Base-by-base conservation (phyloP, 768 basidiomycete genomes). In the Auriscalpium microsporum region DNA sequence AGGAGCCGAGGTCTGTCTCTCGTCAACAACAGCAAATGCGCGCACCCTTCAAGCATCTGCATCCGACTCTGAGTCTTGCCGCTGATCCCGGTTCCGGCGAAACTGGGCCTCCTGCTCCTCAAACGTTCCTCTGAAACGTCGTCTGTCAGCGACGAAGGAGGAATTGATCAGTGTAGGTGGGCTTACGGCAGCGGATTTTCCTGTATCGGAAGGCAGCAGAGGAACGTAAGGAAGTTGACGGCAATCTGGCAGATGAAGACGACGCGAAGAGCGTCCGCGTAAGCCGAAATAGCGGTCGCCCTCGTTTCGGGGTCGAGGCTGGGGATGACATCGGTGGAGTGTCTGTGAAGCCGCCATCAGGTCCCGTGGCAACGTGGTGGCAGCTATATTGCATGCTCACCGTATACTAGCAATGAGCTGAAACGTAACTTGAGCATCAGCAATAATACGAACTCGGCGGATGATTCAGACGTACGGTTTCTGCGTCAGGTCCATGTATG, bases 211-310 rank as follows among this genome's bases (percentile, higher is more conserved):
- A 90, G 63, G 66, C 81, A 84, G 45, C 79, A 76, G 56, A 92
- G 70, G 66, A 91, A 79, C 42, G 78, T 77, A 56, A 89, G 65
- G 64, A 89, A 60, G 59, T 84, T 85, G 60, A 86, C 72, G 34
- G 77, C 84, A 52, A 78, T 75, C 65, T 92, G 90, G 64, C 83
- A 84, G 56, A 90, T 82, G 74, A 94, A 94, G 57, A 91, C 89
- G 60, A 82, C 82, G 64, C 80, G 83, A 64, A 94, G 74, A 56
- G 91, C 87, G 65, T 82, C 80, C 47, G 82, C 82, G 71, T 93
- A 94, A 2, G 88, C 88, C 58, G 81, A 77, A 53, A 88, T 75
- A 8, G 90, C 92, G 50, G 81, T 82, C 58, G 76, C 69, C 62
- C 72, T 78, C 52, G 81, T 64, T 42, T 67, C 58, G 45, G 83